Base-by-base conservation (phyloP, 345 rosid species). In the Sisymbrium altissimum region DNA sequence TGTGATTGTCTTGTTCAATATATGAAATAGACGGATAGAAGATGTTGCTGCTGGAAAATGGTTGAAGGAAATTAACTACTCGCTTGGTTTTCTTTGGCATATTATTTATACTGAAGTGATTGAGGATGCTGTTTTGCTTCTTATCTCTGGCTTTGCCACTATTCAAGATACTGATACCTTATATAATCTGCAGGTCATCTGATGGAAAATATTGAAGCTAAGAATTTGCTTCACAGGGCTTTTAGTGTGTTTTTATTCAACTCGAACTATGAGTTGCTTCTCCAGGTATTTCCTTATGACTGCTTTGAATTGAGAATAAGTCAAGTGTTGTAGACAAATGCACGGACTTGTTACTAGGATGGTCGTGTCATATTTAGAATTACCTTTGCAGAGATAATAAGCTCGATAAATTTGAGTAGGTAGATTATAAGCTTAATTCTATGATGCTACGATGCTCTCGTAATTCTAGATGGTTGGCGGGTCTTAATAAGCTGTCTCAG, bases 211-310 rank as follows among this genome's bases (percentile, higher is more conserved):
- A 89, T 95, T 46, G 85, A 85, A 79, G 80, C 90, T 74, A 88
- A 82, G 66, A 85, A 87, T 65, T 64, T 89, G 79, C 86, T 95
- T 67, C 99, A 90, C 77, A 90, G 99, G 77, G 99, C 99, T 39
- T 95, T 95, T 78, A 95, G 99, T 60, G 99, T 95, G 8, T 95
- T 95, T 78, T 79, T 95, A 67, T 92, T 92, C 71, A 95, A 92
- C 91, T 81, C 98, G 15, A 95, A 90, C 63, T 89, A 90, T 62
- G 99, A 95, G 88, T 75, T 95, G 50, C 98, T 95, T 64, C 98
- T 95, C 76, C 99, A 95, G 98, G 99, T 95, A 77, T 72, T 49
- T 49, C 0, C 18, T 38, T 71, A n/a, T 70, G n/a, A 18, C 11
- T 76, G 48, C 40, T 57, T 41, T 64, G 61, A 56, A n/a, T 29